A percentile compares a stretch with the other conserved stretches of the same genome.
phyloP scores from a whole-genome alignment of 352 stramenopile genomes.

The Phytophthora sojae region DNA sequence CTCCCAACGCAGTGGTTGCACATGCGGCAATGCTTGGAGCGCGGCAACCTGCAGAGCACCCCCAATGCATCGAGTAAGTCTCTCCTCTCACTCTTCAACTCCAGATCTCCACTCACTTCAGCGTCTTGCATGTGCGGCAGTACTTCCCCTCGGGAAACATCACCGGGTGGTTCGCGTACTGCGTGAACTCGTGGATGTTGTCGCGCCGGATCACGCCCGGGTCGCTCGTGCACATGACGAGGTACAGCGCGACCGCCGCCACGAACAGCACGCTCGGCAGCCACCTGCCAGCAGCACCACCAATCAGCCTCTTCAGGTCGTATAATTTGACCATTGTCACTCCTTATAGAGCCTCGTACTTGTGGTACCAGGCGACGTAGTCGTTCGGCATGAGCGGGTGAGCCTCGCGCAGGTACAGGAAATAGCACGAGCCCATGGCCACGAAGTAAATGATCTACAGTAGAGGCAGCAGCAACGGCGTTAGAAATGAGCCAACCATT shows the following conservation, averaged over 20 bases:
- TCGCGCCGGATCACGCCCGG: slow-evolving; percentile 74
- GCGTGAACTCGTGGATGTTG: slow-evolving; percentile 59
- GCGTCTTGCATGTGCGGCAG: slow-evolving; percentile 88
- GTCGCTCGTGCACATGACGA: slow-evolving; percentile 72
- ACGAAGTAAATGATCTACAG: slow-evolving; percentile 82
- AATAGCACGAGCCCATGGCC: slow-evolving; percentile 76
- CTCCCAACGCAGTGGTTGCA: slow-evolving; percentile 89
- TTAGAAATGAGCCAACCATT: not conserved
- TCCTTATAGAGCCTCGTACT: slow-evolving; percentile 37
- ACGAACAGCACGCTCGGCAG: slow-evolving; percentile 62
- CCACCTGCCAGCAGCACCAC: slow-evolving; percentile 37
- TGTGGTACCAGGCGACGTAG: slow-evolving; percentile 71
- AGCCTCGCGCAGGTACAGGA: slow-evolving; percentile 73
- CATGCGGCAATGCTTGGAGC: slow-evolving; percentile 91
- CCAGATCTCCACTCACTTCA: slow-evolving; percentile 60
- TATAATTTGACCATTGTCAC: not conserved
- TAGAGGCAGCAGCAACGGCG: slow-evolving; percentile 26
- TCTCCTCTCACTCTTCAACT: not conserved
- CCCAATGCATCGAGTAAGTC: not conserved
- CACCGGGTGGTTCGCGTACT: slow-evolving; percentile 82
- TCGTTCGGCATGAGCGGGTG: slow-evolving; percentile 67
- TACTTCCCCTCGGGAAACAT: slow-evolving; percentile 84
- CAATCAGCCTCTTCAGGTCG: not conserved
- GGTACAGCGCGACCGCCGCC: slow-evolving; percentile 65
- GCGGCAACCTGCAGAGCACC: slow-evolving; percentile 57